phyloP scores from a whole-genome alignment of 768 basidiomycete genomes.

The Astraeus odoratus region DNA sequence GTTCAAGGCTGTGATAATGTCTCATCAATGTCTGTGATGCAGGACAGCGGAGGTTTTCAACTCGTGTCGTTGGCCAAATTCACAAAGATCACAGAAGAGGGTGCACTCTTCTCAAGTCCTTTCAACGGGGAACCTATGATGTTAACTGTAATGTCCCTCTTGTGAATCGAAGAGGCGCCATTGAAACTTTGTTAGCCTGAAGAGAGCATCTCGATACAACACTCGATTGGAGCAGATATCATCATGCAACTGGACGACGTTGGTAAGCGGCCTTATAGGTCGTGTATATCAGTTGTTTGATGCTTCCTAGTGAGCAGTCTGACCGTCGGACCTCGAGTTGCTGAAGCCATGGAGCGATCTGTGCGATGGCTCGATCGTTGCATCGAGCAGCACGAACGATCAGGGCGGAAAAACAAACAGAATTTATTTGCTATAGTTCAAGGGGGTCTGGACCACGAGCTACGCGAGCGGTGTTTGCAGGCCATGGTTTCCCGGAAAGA shows the following conservation, averaged over 20 bases:
- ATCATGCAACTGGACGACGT: constrained; percentile 95
- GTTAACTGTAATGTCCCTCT: constrained; percentile 55
- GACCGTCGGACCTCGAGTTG: constrained; percentile 72
- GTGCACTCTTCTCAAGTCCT: constrained; percentile 77
- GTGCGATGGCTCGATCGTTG: constrained; percentile 89
- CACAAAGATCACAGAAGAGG: constrained; percentile 81
- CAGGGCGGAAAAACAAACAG: constrained; percentile 58
- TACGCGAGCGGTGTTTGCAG: constrained; percentile 71
- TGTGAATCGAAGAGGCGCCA: background rate
- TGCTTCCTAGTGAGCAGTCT: constrained; percentile 60
- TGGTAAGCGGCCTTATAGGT: constrained; percentile 39
- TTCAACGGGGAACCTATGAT: constrained; percentile 85
- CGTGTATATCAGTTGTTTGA: constrained; percentile 3
- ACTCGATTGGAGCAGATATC: constrained; percentile 87
- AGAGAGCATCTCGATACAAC: constrained; percentile 86
- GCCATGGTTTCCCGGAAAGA: constrained; percentile 76
- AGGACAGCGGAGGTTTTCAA: constrained; percentile 92
- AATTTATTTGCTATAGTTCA: constrained; percentile 92
- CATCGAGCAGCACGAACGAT: constrained; percentile 64
- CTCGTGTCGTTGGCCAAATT: constrained; percentile 81
- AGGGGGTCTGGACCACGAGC: constrained; percentile 66
- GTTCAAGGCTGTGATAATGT: background rate
- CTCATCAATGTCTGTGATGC: constrained; percentile 1
- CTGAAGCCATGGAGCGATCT: constrained; percentile 84
- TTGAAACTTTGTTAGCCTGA: constrained; percentile 53